Conservation (phyloP, 257 asterid species). For the Prunella vulgaris region DNA sequence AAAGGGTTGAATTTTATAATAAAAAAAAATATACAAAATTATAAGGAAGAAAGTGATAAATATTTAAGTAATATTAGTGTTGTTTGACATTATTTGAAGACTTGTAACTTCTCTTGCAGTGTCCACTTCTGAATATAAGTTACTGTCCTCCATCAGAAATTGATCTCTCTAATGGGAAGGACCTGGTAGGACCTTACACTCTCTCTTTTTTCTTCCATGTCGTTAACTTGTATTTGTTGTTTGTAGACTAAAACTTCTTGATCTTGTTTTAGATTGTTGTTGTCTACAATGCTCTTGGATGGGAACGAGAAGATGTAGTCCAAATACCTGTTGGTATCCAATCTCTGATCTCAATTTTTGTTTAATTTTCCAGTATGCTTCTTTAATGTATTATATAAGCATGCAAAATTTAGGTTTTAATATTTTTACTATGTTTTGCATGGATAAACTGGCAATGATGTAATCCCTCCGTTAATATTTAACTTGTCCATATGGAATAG, state of each 20-base stretch:
- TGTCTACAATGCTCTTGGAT: slow-evolving; percentile 42
- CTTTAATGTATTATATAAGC: not conserved
- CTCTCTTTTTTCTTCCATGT: not conserved
- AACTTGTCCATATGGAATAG: too few relatives aligned
- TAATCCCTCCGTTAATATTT: too few relatives aligned
- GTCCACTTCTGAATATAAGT: slow-evolving; percentile 51
- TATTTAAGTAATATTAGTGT: not conserved
- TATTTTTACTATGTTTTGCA: not conserved
- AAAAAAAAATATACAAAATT: not conserved
- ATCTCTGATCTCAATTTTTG: slow-evolving; percentile 21
- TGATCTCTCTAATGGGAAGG: slow-evolving; percentile 32
- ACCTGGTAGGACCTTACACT: slow-evolving; percentile 28
- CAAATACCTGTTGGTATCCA: slow-evolving; percentile 33
- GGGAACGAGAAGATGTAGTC: slow-evolving; percentile 36
- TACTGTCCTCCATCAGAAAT: slow-evolving; percentile 51
- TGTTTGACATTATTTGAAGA: slow-evolving; percentile 3
- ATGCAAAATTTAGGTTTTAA: not conserved
- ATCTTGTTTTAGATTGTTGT: slow-evolving; percentile 26
- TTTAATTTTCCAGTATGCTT: not conserved
- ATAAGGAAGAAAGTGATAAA: not conserved
- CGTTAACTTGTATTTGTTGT: not conserved
- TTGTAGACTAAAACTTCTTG: slow-evolving; percentile 17
- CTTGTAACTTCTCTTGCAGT: slow-evolving; percentile 24
- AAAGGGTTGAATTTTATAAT: not conserved
- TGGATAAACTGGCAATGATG: not conserved